Evolutionary conservation across 192 early-diverging fungal genomes (phyloP), one percentile per base, ranked within the genome.

Genomic region (Jimgerdemannia flammicorona): DNA sequence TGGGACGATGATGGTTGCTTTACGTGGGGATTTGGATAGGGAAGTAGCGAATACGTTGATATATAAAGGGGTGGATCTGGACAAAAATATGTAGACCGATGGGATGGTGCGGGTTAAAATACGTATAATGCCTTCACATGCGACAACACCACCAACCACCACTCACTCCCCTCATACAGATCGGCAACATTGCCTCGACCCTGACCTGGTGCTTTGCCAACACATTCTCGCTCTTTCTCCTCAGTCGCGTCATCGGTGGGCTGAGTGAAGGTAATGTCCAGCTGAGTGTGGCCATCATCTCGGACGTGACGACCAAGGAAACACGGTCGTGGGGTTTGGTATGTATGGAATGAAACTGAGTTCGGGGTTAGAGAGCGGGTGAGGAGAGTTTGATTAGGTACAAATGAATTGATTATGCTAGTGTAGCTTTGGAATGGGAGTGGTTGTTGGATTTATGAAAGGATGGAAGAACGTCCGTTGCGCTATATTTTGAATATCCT

Each of bases 221-320:
- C 54, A 88, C 93, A 14, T 99, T 99, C 75, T 85, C 88, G 63
- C 77, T 86, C 42, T 99, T 99, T 79, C 87, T 99, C 41, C 76
- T 90, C 4, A 92, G 96, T 4, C 84, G 98, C 9, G 81, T 97
- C 63, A 87, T 99, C 64, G 98, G 93, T 3, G 98, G 98, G 10
- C 84, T 99, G 71, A 96, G 94, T 69, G 98, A 99, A 78, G 98
- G 98, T 64, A 99, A 99, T 76, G 95, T 99, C 17, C 98, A 99
- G 83, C 89, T 99, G 64, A 95, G 93, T 3, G 94, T 95, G 54
- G 96, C 98, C 1, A 96, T 98, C 78, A 96, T 99, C 63, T 93
- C 95, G 18, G 98, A 99, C 76, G 88, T 98, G 67, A 98, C 98
- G 0, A 91, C 92, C 0, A 83, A 86, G 0, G 84, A 90, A 72